Percentiles rank a stretch among this genome's conserved stretches.
Evolutionary conservation across 1,284 basidiomycete species (phyloP).

Genomic region (Ceratobasidium theobromae): DNA sequence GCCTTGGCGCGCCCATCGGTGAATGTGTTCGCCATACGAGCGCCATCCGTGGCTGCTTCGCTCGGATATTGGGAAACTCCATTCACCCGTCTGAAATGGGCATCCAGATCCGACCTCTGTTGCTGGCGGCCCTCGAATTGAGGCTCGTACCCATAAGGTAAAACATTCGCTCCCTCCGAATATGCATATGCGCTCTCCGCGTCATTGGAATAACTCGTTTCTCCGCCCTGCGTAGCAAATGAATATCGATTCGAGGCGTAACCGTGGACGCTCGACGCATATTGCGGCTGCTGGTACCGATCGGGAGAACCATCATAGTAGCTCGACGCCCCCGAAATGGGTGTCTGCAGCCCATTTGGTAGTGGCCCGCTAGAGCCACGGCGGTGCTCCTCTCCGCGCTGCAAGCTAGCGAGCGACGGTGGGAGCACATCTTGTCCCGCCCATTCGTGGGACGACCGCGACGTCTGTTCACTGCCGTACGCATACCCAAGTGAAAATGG

Average conservation of each 20-base stretch:
- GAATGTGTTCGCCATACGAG: not conserved
- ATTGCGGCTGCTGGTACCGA: not conserved
- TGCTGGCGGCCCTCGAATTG: not conserved
- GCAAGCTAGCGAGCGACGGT: not conserved
- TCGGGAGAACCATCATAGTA: constrained; percentile 9
- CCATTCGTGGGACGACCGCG: not conserved
- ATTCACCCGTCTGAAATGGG: not conserved
- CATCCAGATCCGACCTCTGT: not conserved
- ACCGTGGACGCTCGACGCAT: not conserved
- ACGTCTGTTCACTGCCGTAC: not conserved
- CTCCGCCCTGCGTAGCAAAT: not conserved
- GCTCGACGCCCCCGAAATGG: constrained; percentile 8
- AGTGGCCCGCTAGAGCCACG: not conserved
- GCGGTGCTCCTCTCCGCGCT: not conserved
- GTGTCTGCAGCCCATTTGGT: not conserved
- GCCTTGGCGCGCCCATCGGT: not conserved
- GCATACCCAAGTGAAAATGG: not conserved
- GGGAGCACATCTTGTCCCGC: not conserved
- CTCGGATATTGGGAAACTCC: not conserved
- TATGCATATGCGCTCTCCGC: constrained; percentile 25
- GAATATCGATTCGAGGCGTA: constrained; percentile 7
- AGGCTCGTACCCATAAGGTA: constrained; percentile 7
- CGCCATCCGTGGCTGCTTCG: not conserved
- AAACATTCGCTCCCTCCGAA: constrained; percentile 25
- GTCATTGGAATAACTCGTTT: not conserved